A percentile compares a stretch with the other conserved stretches of the same genome.
These are phyloP conservation scores for Musa schizocarpa DNA, from an alignment of 176 grass and related monocot genomes.

Conservation along the genomic window DNA sequence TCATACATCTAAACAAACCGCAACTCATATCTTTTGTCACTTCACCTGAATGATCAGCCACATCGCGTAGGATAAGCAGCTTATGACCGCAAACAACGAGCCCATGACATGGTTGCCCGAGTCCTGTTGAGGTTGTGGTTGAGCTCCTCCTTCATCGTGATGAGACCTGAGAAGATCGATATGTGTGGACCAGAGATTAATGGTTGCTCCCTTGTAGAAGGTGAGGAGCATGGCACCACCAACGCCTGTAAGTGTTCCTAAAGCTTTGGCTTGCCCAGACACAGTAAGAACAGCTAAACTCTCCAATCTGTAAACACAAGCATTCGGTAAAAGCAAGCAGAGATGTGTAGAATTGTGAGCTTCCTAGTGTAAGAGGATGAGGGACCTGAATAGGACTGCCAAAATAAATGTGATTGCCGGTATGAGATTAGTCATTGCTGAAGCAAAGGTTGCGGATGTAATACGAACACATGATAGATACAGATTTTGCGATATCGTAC, in stretches of 20 bases:
- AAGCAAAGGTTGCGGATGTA: slow-evolving; percentile 58
- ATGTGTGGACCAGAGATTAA: slow-evolving; percentile 39
- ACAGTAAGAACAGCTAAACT: slow-evolving; percentile 24
- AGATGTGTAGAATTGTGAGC: no score
- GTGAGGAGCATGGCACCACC: slow-evolving; percentile 88
- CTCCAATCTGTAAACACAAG: slow-evolving; percentile 37
- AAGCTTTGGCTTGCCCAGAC: slow-evolving; percentile 57
- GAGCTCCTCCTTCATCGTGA: background rate
- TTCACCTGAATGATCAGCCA: slow-evolving; percentile 65
- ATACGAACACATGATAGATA: slow-evolving; percentile 69
- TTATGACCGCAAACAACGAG: slow-evolving; percentile 31
- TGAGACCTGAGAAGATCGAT: slow-evolving; percentile 32
- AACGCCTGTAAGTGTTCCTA: slow-evolving; percentile 61
- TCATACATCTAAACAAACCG: background rate
- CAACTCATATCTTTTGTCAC: background rate
- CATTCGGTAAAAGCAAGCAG: no score
- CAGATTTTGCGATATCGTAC: slow-evolving; percentile 68
- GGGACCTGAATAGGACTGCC: slow-evolving; percentile 50
- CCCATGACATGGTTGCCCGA: slow-evolving; percentile 32
- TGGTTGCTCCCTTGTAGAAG: slow-evolving; percentile 64
- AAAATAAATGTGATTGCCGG: slow-evolving; percentile 68
- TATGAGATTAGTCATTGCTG: slow-evolving; percentile 83
- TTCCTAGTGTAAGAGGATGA: no score
- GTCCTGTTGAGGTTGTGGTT: background rate
- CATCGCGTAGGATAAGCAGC: slow-evolving; percentile 59